phyloP scores from a whole-genome alignment of 2,329 filamentous ascomycete genomes.

The Sarocladium oryzae region DNA sequence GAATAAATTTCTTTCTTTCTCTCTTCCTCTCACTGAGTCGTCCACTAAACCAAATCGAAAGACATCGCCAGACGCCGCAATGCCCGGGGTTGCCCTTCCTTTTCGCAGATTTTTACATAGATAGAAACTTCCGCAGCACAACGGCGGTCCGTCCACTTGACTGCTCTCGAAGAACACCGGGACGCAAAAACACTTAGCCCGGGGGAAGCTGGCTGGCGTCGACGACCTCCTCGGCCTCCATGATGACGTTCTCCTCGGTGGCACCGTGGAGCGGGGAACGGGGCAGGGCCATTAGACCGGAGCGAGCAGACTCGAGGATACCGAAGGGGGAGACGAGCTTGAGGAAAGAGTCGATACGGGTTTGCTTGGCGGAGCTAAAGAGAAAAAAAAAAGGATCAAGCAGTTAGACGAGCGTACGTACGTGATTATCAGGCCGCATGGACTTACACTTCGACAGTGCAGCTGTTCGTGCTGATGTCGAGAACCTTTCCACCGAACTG shows the following conservation, averaged over 20 bases:
- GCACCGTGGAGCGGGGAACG: conserved; percentile 79
- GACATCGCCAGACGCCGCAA: conserved; percentile 14
- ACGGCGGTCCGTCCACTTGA: no score
- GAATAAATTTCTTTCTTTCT: conserved; percentile 4
- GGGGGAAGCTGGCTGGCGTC: conserved; percentile 91
- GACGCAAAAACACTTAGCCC: conserved; percentile 48
- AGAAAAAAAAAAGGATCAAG: no score
- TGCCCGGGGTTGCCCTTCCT: conserved; percentile 12
- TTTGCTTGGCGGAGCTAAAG: conserved; percentile 78
- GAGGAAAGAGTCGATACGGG: conserved; percentile 93
- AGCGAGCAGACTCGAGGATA: conserved; percentile 91
- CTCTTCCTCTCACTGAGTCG: not conserved
- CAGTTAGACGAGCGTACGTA: no score
- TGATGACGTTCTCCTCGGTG: conserved; percentile 61
- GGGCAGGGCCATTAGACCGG: conserved; percentile 93
- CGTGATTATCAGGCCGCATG: no score
- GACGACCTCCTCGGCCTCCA: conserved; percentile 91
- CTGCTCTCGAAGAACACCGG: no score
- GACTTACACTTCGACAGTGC: conserved; percentile 92
- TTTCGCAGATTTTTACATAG: conserved; percentile 21
- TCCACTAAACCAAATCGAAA: conserved; percentile 7
- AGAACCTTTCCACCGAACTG: conserved; percentile 97
- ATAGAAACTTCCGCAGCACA: no score
- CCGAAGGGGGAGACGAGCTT: conserved; percentile 93
- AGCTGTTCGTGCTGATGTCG: conserved; percentile 97